phyloP scores from a whole-genome alignment of 2,329 filamentous ascomycete species.

The Periconia digitata region DNA sequence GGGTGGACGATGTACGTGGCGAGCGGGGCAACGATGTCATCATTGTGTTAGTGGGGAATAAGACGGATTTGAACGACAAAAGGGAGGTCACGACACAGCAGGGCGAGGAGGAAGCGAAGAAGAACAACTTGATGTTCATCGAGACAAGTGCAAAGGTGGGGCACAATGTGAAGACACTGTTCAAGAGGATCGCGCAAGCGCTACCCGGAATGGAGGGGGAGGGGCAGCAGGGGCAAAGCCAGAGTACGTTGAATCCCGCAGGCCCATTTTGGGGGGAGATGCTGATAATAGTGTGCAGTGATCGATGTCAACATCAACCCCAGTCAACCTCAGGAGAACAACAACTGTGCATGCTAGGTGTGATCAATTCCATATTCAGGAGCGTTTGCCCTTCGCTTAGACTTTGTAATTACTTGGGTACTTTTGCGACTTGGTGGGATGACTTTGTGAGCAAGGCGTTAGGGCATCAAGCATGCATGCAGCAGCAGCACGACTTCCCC shows the following conservation, averaged over 20 bases:
- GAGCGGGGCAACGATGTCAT: slow-evolving; percentile 98
- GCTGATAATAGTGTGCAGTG: slow-evolving; percentile 58
- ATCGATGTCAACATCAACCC: slow-evolving; percentile 89
- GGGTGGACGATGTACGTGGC: slow-evolving; percentile 97
- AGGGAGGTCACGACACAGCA: slow-evolving; percentile 94
- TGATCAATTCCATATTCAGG: background rate
- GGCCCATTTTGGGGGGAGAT: background rate
- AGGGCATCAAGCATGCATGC: slow-evolving; percentile 21
- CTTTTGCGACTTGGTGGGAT: slow-evolving; percentile 21
- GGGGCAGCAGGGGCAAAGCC: slow-evolving; percentile 73
- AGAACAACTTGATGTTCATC: slow-evolving; percentile 97
- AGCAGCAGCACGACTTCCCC: slow-evolving; percentile 9
- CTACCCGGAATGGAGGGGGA: slow-evolving; percentile 96
- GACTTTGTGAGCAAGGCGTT: slow-evolving; percentile 46
- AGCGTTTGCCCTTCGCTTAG: slow-evolving; percentile 24
- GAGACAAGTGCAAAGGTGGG: slow-evolving; percentile 98
- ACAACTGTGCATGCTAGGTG: slow-evolving; percentile 40
- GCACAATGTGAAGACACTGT: slow-evolving; percentile 96
- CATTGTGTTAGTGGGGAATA: slow-evolving; percentile 97
- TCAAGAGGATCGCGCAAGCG: slow-evolving; percentile 97
- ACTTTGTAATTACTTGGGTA: slow-evolving; percentile 40
- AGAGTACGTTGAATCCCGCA: slow-evolving; percentile 64
- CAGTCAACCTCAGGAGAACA: slow-evolving; percentile 64
- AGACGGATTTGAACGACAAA: slow-evolving; percentile 98
- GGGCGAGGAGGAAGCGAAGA: slow-evolving; percentile 97